Percentiles rank a stretch among this genome's conserved stretches.
Conservation (phyloP, 257 asterid species). For the Gentiana straminea region DNA sequence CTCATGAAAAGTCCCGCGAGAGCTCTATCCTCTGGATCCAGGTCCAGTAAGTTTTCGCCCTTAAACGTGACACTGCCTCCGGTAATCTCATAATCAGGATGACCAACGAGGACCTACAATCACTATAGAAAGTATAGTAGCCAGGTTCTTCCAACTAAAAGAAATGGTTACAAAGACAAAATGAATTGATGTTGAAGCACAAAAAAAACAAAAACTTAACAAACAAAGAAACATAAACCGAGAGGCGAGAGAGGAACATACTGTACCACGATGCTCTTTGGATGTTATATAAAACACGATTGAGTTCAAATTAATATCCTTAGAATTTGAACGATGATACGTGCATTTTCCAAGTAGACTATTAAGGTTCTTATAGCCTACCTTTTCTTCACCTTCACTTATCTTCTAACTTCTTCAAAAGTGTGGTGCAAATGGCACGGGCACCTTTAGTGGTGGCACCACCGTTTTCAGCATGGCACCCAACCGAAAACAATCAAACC, state of each 20-base stretch:
- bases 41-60: conserved; percentile 82
- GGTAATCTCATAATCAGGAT: conserved; percentile 93
- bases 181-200: background rate
- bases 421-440: too few relatives aligned
- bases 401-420: too few relatives aligned
- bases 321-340: too few relatives aligned
- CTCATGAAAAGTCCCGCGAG: conserved; percentile 95
- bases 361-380: too few relatives aligned
- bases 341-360: too few relatives aligned
- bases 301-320: too few relatives aligned
- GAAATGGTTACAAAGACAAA: background rate
- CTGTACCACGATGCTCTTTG: too few relatives aligned
- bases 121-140: conserved; percentile 12
- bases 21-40: conserved; percentile 96
- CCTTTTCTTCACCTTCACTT: too few relatives aligned
- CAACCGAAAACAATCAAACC: too few relatives aligned
- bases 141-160: background rate
- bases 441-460: too few relatives aligned
- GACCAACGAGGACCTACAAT: conserved; percentile 91
- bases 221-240: background rate
- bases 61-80: conserved; percentile 75
- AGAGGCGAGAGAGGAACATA: background rate
- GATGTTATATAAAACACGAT: too few relatives aligned
- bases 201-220: background rate
- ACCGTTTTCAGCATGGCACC: too few relatives aligned